Evolutionary conservation across 257 asterid species (phyloP).

Genomic region (Fraxinus quadrangulata): DNA sequence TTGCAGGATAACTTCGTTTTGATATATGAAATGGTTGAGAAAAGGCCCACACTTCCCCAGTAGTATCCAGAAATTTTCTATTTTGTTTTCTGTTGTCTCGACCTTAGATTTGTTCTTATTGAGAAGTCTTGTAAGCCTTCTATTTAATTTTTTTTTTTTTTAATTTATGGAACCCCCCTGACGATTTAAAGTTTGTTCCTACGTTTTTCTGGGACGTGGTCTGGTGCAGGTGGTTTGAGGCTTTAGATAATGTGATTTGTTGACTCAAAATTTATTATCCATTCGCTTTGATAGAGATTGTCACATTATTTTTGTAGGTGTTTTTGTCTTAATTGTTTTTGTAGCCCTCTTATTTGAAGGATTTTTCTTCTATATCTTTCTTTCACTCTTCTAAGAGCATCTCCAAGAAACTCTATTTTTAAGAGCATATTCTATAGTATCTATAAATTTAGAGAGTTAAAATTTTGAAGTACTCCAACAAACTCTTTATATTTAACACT

Average conservation of each 20-base stretch:
- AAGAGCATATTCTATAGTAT: too few relatives aligned
- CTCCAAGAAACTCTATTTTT: too few relatives aligned
- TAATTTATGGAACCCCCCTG: neutral
- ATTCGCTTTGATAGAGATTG: neutral
- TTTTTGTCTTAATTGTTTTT: neutral
- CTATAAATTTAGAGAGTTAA: too few relatives aligned
- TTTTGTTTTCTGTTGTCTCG: slow-evolving; percentile 1
- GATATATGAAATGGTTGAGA: slow-evolving; percentile 72
- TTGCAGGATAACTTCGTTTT: slow-evolving; percentile 77
- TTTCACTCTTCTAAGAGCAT: neutral
- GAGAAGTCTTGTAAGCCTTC: neutral
- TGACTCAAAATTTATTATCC: neutral
- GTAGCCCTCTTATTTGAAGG: neutral
- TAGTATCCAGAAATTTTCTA: slow-evolving; percentile 24
- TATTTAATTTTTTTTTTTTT: neutral
- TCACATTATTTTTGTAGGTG: neutral
- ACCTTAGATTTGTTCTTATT: slow-evolving; percentile 13
- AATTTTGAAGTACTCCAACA: too few relatives aligned
- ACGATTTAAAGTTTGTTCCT: neutral
- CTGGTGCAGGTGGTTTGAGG: neutral
- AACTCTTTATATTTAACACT: too few relatives aligned
- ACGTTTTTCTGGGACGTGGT: neutral
- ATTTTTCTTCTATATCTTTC: neutral
- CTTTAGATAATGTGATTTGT: neutral
- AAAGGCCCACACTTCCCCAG: slow-evolving; percentile 55